Conservation (phyloP, 305 asterid genomes). For the Fraxinus velutina region DNA sequence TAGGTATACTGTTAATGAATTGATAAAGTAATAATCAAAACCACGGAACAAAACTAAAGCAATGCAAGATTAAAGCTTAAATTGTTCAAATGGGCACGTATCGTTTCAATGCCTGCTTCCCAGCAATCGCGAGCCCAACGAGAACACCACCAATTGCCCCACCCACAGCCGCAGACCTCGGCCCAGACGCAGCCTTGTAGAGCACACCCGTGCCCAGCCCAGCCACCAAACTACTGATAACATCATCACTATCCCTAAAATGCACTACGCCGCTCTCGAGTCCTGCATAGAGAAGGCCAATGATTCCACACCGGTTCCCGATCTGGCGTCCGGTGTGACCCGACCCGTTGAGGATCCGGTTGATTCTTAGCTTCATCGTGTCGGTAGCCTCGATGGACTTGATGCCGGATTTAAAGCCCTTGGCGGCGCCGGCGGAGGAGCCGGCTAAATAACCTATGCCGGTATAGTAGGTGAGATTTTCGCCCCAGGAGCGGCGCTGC, state of each 20-base stretch:
- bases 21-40: not conserved
- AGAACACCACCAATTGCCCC: constrained; percentile 84
- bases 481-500: constrained; percentile 92
- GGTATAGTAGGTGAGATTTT: constrained; percentile 77
- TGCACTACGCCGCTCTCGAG: constrained; percentile 82
- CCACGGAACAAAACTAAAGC: not conserved
- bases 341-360: constrained; percentile 71
- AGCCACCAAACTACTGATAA: constrained; percentile 80
- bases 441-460: constrained; percentile 79
- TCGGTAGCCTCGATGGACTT: constrained; percentile 68
- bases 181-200: constrained; percentile 83
- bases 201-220: constrained; percentile 86
- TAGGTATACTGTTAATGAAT: not conserved
- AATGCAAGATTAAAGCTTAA: not conserved
- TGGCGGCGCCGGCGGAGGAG: constrained; percentile 57
- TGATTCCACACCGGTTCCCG: constrained; percentile 78
- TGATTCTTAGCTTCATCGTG: constrained; percentile 59
- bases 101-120: constrained; percentile 77
- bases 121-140: constrained; percentile 69
- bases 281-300: constrained; percentile 78
- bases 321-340: constrained; percentile 66
- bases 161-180: constrained; percentile 87
- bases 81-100: constrained; percentile 58
- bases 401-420: constrained; percentile 59
- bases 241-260: constrained; percentile 73